Conservation (phyloP, 306 rosid species). For the Rosa rugosa region DNA sequence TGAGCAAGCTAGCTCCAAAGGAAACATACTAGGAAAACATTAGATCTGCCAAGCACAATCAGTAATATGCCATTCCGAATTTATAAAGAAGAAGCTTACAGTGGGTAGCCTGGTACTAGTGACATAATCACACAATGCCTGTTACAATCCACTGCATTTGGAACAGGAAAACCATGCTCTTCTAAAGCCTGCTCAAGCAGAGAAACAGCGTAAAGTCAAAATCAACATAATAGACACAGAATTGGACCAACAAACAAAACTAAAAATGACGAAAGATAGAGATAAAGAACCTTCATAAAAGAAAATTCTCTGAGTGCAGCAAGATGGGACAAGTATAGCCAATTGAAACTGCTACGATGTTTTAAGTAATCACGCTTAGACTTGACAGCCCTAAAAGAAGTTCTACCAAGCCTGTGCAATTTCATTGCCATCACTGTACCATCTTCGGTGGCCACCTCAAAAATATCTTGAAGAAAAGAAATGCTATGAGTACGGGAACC, state of each 20-base stretch:
- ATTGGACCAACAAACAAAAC: neutral
- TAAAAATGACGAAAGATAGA: constrained; percentile 1
- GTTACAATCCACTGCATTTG: constrained; percentile 71
- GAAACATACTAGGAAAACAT: neutral
- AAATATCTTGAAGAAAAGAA: constrained; percentile 60
- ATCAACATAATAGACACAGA: constrained; percentile 16
- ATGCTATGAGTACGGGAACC: constrained; percentile 2
- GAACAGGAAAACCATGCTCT: constrained; percentile 86
- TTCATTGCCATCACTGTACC: constrained; percentile 83
- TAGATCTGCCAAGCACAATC: neutral
- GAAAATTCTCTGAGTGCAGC: constrained; percentile 92
- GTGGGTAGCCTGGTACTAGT: constrained; percentile 81
- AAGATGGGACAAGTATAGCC: constrained; percentile 93
- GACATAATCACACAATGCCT: constrained; percentile 96
- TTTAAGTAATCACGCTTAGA: constrained; percentile 91
- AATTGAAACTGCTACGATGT: constrained; percentile 83
- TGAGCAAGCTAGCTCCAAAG: neutral
- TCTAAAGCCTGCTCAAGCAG: constrained; percentile 68
- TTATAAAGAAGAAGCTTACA: constrained; percentile 51
- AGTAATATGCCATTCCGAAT: neutral
- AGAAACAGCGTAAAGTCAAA: constrained; percentile 11
- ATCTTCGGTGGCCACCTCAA: constrained; percentile 89
- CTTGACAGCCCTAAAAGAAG: constrained; percentile 90
- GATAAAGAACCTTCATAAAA: constrained; percentile 75
- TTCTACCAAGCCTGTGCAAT: constrained; percentile 89